These are phyloP conservation scores for Metschnikowia baotianmanensis DNA, from an alignment of 805 yeast species.

Conservation along the genomic window DNA sequence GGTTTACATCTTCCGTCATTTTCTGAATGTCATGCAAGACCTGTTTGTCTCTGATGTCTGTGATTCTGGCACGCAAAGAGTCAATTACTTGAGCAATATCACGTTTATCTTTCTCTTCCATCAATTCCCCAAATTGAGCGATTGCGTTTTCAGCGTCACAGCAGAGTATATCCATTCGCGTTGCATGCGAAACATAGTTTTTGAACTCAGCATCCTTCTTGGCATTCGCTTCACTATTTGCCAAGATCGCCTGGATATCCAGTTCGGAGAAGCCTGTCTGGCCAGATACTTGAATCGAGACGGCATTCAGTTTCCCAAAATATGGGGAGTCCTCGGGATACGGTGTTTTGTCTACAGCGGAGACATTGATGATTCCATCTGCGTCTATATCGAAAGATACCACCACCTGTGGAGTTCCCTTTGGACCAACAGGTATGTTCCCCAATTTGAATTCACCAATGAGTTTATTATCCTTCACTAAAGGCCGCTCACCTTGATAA, in stretches of 20 bases:
- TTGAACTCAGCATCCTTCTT: constrained; percentile 58
- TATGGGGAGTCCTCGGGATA: constrained; percentile 36
- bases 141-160: constrained; percentile 89
- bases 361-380: constrained; percentile 64
- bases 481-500: constrained; percentile 77
- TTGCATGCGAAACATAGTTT: constrained; percentile 68
- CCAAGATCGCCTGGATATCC: constrained; percentile 61
- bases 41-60: constrained; percentile 32
- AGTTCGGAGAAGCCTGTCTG: constrained; percentile 62
- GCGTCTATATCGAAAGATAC: constrained; percentile 81
- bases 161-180: constrained; percentile 72
- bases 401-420: constrained; percentile 76
- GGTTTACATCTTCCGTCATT: constrained; percentile 36
- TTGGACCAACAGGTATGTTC: constrained; percentile 73
- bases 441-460: constrained; percentile 72
- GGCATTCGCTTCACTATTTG: constrained; percentile 64
- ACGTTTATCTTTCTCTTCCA: constrained; percentile 49
- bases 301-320: constrained; percentile 48
- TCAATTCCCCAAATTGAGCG: constrained; percentile 56
- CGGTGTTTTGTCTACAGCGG: constrained; percentile 53
- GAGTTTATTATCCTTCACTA: constrained; percentile 73
- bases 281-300: constrained; percentile 48
- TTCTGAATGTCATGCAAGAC: constrained; percentile 31
- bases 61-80: constrained; percentile 27
- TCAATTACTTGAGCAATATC: constrained; percentile 20